These are phyloP conservation scores for Leccinum incarnatum DNA, from an alignment of 768 basidiomycete genomes.

Conservation along the genomic window DNA sequence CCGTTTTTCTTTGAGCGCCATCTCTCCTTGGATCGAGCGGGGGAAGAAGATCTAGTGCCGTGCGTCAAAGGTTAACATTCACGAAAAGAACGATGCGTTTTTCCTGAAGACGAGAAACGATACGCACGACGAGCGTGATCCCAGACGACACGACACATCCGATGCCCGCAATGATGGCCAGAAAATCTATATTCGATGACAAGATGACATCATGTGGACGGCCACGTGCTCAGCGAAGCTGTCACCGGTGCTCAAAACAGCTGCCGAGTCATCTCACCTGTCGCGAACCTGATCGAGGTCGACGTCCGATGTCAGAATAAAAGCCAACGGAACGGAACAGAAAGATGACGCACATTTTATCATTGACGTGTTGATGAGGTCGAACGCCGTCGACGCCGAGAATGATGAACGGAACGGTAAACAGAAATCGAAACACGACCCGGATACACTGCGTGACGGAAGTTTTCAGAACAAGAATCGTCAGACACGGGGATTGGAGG, in stretches of 20 bases:
- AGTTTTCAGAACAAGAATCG: neutral
- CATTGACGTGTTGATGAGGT: slow-evolving; percentile 34
- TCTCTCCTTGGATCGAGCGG: slow-evolving; percentile 67
- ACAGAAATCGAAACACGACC: slow-evolving; percentile 69
- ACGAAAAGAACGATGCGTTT: neutral
- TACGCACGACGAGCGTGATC: slow-evolving; percentile 66
- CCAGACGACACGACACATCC: slow-evolving; percentile 67
- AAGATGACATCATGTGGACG: neutral
- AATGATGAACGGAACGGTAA: slow-evolving; percentile 60
- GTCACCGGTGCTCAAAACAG: too few species aligned
- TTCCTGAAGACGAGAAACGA: neutral
- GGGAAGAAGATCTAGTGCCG: slow-evolving; percentile 74
- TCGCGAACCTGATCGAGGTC: slow-evolving; percentile 22
- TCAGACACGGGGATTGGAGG: neutral
- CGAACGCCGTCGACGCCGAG: slow-evolving; percentile 69
- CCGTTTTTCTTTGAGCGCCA: slow-evolving; percentile 47
- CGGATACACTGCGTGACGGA: slow-evolving; percentile 53
- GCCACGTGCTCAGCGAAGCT: neutral
- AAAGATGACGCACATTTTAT: neutral
- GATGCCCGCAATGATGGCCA: slow-evolving; percentile 55
- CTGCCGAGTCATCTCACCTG: slow-evolving; percentile 14
- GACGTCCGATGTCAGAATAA: neutral
- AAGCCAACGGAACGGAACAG: neutral
- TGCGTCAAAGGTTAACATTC: neutral
- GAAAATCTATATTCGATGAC: slow-evolving; percentile 43